Evolutionary conservation across 306 rosid species (phyloP), one percentile per base, ranked within the genome.

Genomic region (Fagus crenata): DNA sequence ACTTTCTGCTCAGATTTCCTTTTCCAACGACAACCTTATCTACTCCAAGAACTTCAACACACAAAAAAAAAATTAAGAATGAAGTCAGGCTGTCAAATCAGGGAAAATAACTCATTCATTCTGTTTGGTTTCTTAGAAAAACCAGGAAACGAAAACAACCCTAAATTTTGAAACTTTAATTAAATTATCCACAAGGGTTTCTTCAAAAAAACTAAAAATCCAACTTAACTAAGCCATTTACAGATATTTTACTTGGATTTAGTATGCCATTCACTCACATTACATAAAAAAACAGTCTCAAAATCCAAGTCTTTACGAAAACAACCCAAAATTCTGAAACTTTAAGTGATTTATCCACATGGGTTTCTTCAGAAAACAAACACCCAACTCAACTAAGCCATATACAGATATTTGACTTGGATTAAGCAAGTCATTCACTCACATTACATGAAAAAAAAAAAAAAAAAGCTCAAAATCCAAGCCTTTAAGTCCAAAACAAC

Each of bases 41-140:
- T 75, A 81, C 65, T 54, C 32, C 51, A 46, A 51, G 40, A 71
- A 60, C 55, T 40, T 65, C 59, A 55, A 42, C 54, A 59, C 14
- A 46, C 51, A 7, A 2, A 3, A 35, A 70, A 71, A 67, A 5
- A 74, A 70, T 51, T 11, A 68, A 6, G 71, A 69, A 54, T 49
- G 18, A 77, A 49, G 73, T 22, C 55, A 59, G 73, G 72, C 33
- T 40, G 39, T 41, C 74, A 73, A 82, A 68, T 46, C 37, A 3
- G 5, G 51, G 6, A 49, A 6, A 53, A 78, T 6, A 43, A 28
- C 36, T 33, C 49, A 72, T 51, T 53, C 51, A 41, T 18, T 80
- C 69, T 43, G 80, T 42, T 75, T 42, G 77, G 77, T 54, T 71
- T 54, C 14, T 14, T 40, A 78, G 49, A 83, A 71, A 75, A 5